Conservation (phyloP, 495 filamentous ascomycete genomes). For the Penicillium silybi region DNA sequence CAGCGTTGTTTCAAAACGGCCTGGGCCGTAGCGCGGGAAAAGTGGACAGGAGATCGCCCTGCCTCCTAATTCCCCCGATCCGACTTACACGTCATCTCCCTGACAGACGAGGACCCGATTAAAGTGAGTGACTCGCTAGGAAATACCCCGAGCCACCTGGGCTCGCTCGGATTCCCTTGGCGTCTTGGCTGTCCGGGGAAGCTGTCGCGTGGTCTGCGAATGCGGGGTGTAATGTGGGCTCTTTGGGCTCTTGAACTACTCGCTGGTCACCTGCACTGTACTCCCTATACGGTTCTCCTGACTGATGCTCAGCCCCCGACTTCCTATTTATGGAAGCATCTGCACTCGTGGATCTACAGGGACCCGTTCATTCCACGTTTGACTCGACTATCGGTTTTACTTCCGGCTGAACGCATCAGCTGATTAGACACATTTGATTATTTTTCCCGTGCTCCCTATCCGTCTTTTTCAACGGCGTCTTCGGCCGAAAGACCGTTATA, state of each 20-base stretch:
- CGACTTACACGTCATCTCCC: not conserved
- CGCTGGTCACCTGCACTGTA: not conserved
- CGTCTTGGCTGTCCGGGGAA: conserved; percentile 29
- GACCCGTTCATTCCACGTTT: not conserved
- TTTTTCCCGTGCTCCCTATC: not conserved
- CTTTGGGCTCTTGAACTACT: not conserved
- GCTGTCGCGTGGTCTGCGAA: conserved; percentile 23
- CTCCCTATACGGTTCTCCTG: not conserved
- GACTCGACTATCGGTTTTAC: not conserved
- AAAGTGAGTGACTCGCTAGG: conserved; percentile 18
- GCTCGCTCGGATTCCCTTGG: conserved; percentile 8
- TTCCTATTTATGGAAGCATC: not conserved
- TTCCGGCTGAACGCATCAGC: not conserved
- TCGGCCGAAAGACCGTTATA: not conserved
- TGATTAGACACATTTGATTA: not conserved
- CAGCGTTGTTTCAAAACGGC: conserved; percentile 16
- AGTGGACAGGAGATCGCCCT: conserved; percentile 8
- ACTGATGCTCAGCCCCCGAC: not conserved
- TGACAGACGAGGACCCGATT: no score
- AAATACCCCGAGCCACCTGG: conserved; percentile 8
- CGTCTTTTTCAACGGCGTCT: not conserved
- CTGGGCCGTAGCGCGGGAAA: conserved; percentile 19
- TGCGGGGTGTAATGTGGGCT: conserved; percentile 27
- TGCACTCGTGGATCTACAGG: not conserved
- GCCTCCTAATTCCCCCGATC: conserved; percentile 28